Base-by-base conservation (phyloP, 192 early-diverging fungal genomes). In the Backusella australiensis region DNA sequence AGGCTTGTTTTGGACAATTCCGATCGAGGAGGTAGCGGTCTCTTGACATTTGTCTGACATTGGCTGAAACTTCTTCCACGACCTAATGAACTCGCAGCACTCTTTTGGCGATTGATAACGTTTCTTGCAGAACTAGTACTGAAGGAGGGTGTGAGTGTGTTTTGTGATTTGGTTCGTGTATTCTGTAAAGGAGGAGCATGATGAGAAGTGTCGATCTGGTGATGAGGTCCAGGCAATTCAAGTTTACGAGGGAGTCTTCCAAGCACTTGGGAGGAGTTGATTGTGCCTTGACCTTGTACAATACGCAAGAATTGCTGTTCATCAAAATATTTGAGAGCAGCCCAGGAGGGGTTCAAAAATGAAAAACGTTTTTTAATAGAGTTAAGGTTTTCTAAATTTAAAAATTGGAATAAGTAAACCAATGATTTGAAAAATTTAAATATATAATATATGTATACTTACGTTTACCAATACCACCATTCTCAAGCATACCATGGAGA, bases 291-390 rank as follows among this genome's bases (percentile, higher is more conserved):
- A 1, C 82, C 82, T 66, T 79, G 78, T 26, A 83, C 78, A 15
- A 83, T 68, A 21, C 52, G 42, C 12, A 79, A 56, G 49, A 83
- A 83, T 69, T 83, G 77, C 4, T 67, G 23, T 42, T 83, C 82
- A n/a, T 83, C 75, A 75, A 83, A 83, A 8, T 79, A 78, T 46
- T 83, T 83, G 44, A 83, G 41, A 1, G 82, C 82, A n/a, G 82
- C 82, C 82, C 82, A 83, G 6, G 77, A 68, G 15, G 75, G 82
- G 9, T 76, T 78, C 12, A 83, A 44, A n/a, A 79, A 83, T 2
- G 82, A 73, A 35, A 79, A 83, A 21, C 65, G 53, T n/a, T 80
- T 79, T 56, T 83, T 79, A 32, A 83, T 67, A 4, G 35, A 9
- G 26, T 52, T 72, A 14, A 83, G 68, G 9, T 73, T 80, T 52